Conservation (phyloP, 2,329 filamentous ascomycete species). For the Cylindrodendrum hubeiense region DNA sequence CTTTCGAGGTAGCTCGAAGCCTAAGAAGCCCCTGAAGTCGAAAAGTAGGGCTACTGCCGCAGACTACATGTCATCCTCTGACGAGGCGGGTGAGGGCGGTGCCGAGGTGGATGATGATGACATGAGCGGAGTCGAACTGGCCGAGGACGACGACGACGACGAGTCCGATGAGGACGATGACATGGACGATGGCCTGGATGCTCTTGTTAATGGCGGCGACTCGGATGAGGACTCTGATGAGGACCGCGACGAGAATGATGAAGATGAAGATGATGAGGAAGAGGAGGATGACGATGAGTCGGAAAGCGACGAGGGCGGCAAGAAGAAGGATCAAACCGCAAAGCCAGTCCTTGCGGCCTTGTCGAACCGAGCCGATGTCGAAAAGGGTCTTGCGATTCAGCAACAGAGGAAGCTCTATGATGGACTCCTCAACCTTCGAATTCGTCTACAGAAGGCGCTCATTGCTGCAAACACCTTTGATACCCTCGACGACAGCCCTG, state of each 20-base stretch:
- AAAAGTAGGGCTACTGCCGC: conserved; percentile 63
- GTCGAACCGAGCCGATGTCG: conserved; percentile 68
- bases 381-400: conserved; percentile 89
- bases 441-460: conserved; percentile 92
- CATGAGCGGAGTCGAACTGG: conserved; percentile 51
- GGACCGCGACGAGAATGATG: conserved; percentile 50
- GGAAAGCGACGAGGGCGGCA: conserved; percentile 49
- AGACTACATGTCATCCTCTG: conserved; percentile 68
- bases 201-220: conserved; percentile 47
- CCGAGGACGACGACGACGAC: conserved; percentile 51
- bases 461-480: conserved; percentile 83
- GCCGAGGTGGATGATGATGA: conserved; percentile 50
- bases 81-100: conserved; percentile 52
- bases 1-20: conserved; percentile 70
- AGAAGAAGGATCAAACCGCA: conserved; percentile 44
- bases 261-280: conserved; percentile 50
- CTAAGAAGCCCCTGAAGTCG: conserved; percentile 52
- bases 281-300: conserved; percentile 54
- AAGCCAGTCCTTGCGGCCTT: conserved; percentile 50
- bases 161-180: conserved; percentile 54
- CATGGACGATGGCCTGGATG: conserved; percentile 53
- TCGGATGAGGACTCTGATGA: conserved; percentile 52
- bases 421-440: conserved; percentile 87
- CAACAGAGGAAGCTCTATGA: conserved; percentile 89
- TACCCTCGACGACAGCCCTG: conserved; percentile 54